Conservation (phyloP, 225 moss, liverwort and hornwort genomes). For the Straminergon stramineum region DNA sequence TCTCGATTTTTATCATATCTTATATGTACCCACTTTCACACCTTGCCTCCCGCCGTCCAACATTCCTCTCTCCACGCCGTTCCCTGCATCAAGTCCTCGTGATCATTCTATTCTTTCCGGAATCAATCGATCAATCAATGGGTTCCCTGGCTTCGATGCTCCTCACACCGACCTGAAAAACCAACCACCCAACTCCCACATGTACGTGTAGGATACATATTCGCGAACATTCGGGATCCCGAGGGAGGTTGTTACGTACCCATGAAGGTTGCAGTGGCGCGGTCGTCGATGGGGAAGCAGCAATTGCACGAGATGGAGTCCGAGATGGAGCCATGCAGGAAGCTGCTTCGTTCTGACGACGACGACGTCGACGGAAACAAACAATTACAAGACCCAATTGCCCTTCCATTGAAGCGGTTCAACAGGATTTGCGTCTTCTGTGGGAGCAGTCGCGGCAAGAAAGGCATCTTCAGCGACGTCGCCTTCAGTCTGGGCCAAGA, state of each 20-base stretch:
- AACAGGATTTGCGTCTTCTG: slow-evolving; percentile 27
- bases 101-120: neutral
- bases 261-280: neutral
- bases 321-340: neutral
- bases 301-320: neutral
- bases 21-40: neutral
- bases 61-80: neutral
- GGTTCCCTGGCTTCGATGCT: neutral
- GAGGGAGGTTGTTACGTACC: too few relatives aligned
- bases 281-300: neutral
- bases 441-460: slow-evolving; percentile 25
- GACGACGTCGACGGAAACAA: neutral
- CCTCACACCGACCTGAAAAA: neutral
- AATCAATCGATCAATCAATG: neutral
- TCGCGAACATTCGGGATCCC: neutral
- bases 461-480: slow-evolving; percentile 25
- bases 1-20: neutral
- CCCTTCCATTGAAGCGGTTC: slow-evolving; percentile 6
- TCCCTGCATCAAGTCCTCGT: neutral
- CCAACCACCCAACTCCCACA: neutral
- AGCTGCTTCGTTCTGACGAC: neutral
- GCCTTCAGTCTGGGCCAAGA: slow-evolving; percentile 14
- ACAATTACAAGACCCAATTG: neutral
- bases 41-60: neutral
- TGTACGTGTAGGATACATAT: neutral